These are phyloP conservation scores for Trametes hirsuta DNA, from an alignment of 1,284 basidiomycete genomes.

Conservation along the genomic window DNA sequence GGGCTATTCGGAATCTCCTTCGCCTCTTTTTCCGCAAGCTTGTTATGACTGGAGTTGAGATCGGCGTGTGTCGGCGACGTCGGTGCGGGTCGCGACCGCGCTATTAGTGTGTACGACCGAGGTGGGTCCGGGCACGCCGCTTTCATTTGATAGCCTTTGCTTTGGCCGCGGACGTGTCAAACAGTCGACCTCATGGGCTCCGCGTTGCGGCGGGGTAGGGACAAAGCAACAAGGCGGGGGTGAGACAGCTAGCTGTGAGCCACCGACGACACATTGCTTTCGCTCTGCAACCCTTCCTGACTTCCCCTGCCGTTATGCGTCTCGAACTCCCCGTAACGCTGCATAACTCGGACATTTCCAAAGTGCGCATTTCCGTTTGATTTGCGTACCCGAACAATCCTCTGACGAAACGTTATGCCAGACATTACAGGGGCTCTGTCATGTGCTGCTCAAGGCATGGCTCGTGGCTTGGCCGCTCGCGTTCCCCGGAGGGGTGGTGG, in stretches of 20 bases:
- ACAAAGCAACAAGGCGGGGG: background rate
- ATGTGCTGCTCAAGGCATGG: slow-evolving; percentile 9
- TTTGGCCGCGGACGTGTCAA: background rate
- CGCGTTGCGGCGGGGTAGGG: background rate
- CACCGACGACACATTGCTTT: background rate
- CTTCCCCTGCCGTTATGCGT: slow-evolving; percentile 1
- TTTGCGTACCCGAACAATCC: background rate
- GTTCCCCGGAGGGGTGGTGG: slow-evolving; percentile 8
- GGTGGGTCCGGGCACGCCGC: background rate
- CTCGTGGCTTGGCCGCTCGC: slow-evolving; percentile 18
- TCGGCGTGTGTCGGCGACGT: background rate
- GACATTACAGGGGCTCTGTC: background rate
- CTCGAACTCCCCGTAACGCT: slow-evolving; percentile 2
- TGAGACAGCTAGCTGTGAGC: too few relatives aligned
- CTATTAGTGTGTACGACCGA: background rate
- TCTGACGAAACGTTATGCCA: background rate
- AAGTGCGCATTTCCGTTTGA: background rate
- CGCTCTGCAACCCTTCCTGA: background rate
- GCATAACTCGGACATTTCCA: background rate
- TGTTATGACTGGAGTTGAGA: background rate
- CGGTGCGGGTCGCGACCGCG: background rate
- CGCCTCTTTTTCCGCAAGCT: background rate
- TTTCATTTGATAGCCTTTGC: slow-evolving; percentile 4
- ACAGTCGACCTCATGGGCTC: background rate
- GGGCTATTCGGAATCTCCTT: slow-evolving; percentile 1